Percentiles rank a stretch among this genome's conserved stretches.
These are phyloP conservation scores for Amesomyces nigricolor DNA, from an alignment of 2,329 filamentous ascomycete species.

Conservation along the genomic window DNA sequence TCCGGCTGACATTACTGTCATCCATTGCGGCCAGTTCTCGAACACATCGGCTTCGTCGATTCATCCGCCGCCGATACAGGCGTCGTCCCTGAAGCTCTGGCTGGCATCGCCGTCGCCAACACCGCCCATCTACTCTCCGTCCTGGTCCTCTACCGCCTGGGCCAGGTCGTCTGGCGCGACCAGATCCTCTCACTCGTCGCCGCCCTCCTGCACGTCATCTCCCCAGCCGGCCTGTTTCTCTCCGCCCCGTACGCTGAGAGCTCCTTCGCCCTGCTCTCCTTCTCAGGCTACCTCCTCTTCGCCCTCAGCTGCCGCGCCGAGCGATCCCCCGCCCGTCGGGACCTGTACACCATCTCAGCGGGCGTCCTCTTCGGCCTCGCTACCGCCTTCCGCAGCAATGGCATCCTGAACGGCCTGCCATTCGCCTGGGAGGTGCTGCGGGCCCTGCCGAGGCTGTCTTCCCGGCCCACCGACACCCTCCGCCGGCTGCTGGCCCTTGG, in stretches of 20 bases:
- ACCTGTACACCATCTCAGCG: constrained; percentile 52
- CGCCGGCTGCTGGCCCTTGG: constrained; percentile 54
- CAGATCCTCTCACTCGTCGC: constrained; percentile 60
- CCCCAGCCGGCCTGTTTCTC: constrained; percentile 83
- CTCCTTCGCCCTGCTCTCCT: constrained; percentile 70
- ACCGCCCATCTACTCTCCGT: constrained; percentile 71
- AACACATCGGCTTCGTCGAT: constrained; percentile 1
- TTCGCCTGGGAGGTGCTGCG: constrained; percentile 59
- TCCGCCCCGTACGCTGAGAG: constrained; percentile 82
- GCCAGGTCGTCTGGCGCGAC: constrained; percentile 48
- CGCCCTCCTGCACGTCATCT: constrained; percentile 71
- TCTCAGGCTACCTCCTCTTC: constrained; percentile 67
- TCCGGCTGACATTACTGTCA: not conserved
- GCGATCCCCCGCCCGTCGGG: constrained; percentile 34
- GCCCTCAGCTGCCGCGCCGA: constrained; percentile 41
- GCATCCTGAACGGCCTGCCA: constrained; percentile 71
- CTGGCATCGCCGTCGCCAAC: constrained; percentile 65
- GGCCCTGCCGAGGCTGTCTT: constrained; percentile 37
- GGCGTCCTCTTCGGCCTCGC: constrained; percentile 67
- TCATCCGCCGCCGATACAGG: not conserved
- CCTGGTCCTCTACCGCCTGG: constrained; percentile 63
- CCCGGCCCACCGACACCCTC: constrained; percentile 36
- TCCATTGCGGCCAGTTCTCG: not conserved
- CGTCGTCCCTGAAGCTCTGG: constrained; percentile 32
- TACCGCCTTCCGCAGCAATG: constrained; percentile 76